Base-by-base conservation (phyloP, 2,329 filamentous ascomycete genomes). In the Aspergillus neoniger region DNA sequence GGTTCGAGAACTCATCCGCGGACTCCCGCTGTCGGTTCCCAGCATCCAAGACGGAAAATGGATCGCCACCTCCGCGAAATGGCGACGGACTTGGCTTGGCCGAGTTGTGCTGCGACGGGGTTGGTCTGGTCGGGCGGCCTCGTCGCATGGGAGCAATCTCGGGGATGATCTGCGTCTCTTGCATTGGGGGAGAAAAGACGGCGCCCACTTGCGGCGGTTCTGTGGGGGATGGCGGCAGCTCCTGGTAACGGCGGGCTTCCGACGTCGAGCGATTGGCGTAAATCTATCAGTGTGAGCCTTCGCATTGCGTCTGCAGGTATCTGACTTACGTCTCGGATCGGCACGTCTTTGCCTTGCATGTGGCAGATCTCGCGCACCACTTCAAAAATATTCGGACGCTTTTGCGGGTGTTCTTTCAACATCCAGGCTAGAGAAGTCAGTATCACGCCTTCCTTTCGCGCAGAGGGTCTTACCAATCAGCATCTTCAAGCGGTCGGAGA, bases 101-200 rank as follows among this genome's bases (percentile, higher is more conserved):
- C 68, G 76, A 79, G 74, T 74, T 77, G 64, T 76, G 68, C 69
- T 80, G 74, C 60, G 82, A 80, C 7, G 63, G 60, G 17, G 79
- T 69, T 62, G 80, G 68, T 69, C 82, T 83, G 4, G 83, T 82
- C 5, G 92, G 90, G 63, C 92, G 84, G 4, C 95, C 95, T 78
- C 95, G 86, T 62, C 95, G 86, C 95, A 98, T 98, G 0, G 94
- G 95, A 39, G 91, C 88, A 63, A 99, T 92, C 23, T 97, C 92
- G 8, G 95, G 95, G 57, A 98, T 88, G 8, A 84, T 81, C 67
- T 89, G 86, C 57, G 90, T 86, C 66, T 90, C 85, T 58, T 90
- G 86, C 25, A 86, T 80, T 2, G 89, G 87, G n/a, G 90, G 87
- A 5, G 91, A 86, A 70, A 94, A 94, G 15, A 92, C 88, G 10